Base-by-base conservation (phyloP, 352 stramenopile genomes). In the Globisporangium mamillatum region DNA sequence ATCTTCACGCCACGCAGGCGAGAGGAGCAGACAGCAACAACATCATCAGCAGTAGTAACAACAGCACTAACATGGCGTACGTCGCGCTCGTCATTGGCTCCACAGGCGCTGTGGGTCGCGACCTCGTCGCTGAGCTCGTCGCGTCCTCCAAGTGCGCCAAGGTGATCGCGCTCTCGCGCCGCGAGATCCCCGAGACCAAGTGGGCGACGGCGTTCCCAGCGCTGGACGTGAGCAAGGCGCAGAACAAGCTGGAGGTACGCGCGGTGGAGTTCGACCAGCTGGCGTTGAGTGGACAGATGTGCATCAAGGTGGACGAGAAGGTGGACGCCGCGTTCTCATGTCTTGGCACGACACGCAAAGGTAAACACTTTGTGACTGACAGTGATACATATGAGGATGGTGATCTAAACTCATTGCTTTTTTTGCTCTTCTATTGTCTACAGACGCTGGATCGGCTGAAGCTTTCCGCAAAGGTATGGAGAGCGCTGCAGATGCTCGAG, bases 51-150 rank as follows among this genome's bases (percentile, higher is more conserved):
- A 44, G 8, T 10, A 44, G 1, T 7, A 44, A 4, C 9, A 44
- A 10, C 9, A 64, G 53, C 20, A 24, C 4, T 0, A 71, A 34
- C 8, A 74, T 79, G 71, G 44, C 73, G 29, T 92, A 89, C 72
- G 79, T 83, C 10, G 82, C 84, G 22, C 66, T 92, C 22, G 86
- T 94, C 57, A 80, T 91, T 60, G 86, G 86, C 27, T 84, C 81
- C 16, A 94, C 86, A 12, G 86, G 86, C 41, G 82, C 86, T 29
- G 82, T 94, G 10, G 86, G 84, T 12, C 82, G 86, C 32, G 86
- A 94, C n/a, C 67, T 94, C n/a, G 80, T 94, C 12, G 80, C 81
- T 5, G 77, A 91, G 59, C 75, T 94, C 50, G 84, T 92, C 3
- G 72, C 70, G 48, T 89, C 81, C 10, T 16, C 76, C 41, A 77